phyloP scores from a whole-genome alignment of 495 filamentous ascomycete species.

The Penicillium paradoxum region DNA sequence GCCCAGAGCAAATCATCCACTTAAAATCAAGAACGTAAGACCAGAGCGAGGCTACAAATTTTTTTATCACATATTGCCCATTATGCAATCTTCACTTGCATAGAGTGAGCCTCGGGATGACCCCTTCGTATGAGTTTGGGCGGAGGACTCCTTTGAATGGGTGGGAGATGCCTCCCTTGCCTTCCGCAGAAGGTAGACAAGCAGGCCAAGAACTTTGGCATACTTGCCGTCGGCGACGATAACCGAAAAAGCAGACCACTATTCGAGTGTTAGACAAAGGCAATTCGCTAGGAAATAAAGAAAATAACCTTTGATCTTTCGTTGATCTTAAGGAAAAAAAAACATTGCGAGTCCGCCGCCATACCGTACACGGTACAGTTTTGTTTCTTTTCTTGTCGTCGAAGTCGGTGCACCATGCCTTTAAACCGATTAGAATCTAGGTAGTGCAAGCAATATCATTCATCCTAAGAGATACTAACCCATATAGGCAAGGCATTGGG shows the following conservation, averaged over 20 bases:
- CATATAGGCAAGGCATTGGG: not conserved
- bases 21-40: too few species aligned
- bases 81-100: too few species aligned
- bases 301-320: not conserved
- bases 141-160: not conserved
- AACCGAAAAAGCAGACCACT: not conserved
- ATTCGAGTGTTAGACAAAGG: not conserved
- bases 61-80: too few species aligned
- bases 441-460: not conserved
- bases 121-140: not conserved
- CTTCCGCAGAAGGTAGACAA: not conserved
- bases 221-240: not conserved
- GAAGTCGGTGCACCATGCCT: not conserved
- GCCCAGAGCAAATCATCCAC: too few species aligned
- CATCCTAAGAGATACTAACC: not conserved
- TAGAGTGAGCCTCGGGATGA: too few species aligned
- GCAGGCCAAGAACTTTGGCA: not conserved
- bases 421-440: not conserved
- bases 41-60: too few species aligned
- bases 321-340: not conserved
- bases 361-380: not conserved
- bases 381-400: not conserved
- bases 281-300: not conserved
- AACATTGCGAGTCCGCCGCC: not conserved
- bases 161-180: not conserved